Base-by-base conservation (phyloP, 257 asterid species). In the Salvia rosmarinus region DNA sequence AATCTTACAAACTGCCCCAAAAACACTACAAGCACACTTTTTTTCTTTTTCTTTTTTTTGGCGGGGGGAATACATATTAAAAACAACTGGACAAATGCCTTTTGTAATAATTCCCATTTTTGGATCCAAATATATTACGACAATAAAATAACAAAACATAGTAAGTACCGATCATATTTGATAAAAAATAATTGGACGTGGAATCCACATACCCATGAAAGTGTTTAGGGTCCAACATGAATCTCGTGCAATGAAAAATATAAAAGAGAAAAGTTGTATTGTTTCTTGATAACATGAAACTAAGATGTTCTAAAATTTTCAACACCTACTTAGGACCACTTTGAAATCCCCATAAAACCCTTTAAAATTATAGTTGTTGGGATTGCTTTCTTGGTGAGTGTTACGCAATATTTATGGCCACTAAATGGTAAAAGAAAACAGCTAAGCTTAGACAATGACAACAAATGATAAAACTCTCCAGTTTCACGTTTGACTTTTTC, bases 391-490 rank as follows among this genome's bases (percentile, higher is more conserved):
- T 13, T 35, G 35, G 16, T 3, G 30, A 16, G 44, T 46, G 75
- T 68, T 66, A 57, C 46, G 60, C 3, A 64, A 47, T 68, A 59
- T 52, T 64, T 14, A 64, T 56, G 70, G 72, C 34, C 87, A 84
- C 85, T 76, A 82, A 80, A 77, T 71, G 85, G 76, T 81, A 32
- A 75, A 79, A 61, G 9, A 78, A 56, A 77, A 76, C 90, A 83
- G 87, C 85, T 86, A 81, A 81, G 86, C 54, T 56, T 72, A 13
- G 83, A 85, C 76, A 80, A 72, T 13, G 87, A 82, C 85, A 66
- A 49, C 58, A 70, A 74, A 73, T 74, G 68, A 75, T 28, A 67
- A 67, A 75, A 21, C 69, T 10, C 73, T 37, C 60, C 62, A 62
- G 75, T 63, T 69, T 68, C 75, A 52, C 51, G 67, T 72, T 79